These are phyloP conservation scores for Neocatenulostroma microsporum DNA, from an alignment of 2,329 filamentous ascomycete genomes.

Conservation along the genomic window DNA sequence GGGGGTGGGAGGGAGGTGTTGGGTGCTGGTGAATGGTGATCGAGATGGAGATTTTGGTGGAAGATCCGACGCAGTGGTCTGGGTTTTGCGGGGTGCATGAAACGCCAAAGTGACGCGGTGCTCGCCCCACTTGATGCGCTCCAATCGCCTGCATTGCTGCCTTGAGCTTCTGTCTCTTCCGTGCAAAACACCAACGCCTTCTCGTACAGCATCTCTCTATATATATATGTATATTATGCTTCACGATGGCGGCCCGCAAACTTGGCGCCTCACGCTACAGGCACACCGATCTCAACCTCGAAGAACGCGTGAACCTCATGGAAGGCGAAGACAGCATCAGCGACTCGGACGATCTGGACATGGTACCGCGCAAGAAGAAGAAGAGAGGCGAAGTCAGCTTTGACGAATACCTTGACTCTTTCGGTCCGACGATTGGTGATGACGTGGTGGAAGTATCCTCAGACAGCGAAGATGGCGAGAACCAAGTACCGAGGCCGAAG, in stretches of 20 bases:
- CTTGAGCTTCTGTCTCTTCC: too few relatives aligned
- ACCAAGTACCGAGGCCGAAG: slow-evolving; percentile 5
- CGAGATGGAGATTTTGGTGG: too few relatives aligned
- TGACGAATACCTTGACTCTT: slow-evolving; percentile 15
- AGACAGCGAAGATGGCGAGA: slow-evolving; percentile 5
- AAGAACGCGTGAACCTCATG: slow-evolving; percentile 12
- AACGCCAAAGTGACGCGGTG: too few relatives aligned
- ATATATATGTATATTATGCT: slow-evolving; percentile 8
- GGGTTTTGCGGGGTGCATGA: too few relatives aligned
- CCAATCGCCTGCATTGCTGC: background rate
- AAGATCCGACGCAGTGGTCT: background rate
- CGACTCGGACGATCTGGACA: slow-evolving; percentile 13
- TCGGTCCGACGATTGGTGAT: slow-evolving; percentile 3
- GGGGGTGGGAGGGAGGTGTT: background rate
- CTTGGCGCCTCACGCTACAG: slow-evolving; percentile 3
- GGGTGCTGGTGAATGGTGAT: background rate
- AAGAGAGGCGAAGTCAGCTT: slow-evolving; percentile 11
- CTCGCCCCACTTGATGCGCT: background rate
- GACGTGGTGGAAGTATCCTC: slow-evolving; percentile 13
- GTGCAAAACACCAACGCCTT: background rate
- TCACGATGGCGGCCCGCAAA: slow-evolving; percentile 12
- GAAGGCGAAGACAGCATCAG: slow-evolving; percentile 15
- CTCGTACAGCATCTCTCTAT: too few relatives aligned
- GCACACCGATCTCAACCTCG: slow-evolving; percentile 3
- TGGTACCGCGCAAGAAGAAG: slow-evolving; percentile 7